Evolutionary conservation across 202 grass and related monocot genomes (phyloP).

Genomic region (Brachypodium distachyon): DNA sequence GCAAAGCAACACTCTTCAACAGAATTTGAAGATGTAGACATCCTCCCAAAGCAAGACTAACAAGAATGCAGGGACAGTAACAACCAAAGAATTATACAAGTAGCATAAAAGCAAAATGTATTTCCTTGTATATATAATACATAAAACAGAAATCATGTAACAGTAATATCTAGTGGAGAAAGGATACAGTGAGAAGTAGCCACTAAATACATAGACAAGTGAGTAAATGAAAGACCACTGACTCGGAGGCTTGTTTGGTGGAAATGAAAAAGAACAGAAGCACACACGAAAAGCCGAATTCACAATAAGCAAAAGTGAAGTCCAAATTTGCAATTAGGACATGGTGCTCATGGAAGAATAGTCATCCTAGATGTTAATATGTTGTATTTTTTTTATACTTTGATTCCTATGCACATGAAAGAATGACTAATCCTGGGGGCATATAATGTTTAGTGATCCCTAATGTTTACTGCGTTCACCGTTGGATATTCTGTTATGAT

Average conservation of each 20-base stretch:
- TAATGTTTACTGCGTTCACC: neutral
- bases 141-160: conserved; percentile 1
- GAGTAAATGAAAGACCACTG: neutral
- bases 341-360: neutral
- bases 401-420: neutral
- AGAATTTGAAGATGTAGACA: conserved; percentile 2
- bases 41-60: neutral
- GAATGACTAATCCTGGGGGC: neutral
- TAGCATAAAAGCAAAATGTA: conserved; percentile 10
- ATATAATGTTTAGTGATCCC: neutral
- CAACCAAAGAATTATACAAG: neutral
- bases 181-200: neutral
- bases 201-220: neutral
- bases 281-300: neutral
- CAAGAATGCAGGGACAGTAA: neutral
- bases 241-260: neutral
- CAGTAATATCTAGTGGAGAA: neutral
- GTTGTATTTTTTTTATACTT: neutral
- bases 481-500: neutral
- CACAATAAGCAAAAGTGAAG: neutral
- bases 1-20: neutral
- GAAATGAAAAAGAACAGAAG: neutral
- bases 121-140: neutral
- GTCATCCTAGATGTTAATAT: neutral
- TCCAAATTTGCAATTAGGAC: neutral